Percentiles rank a stretch among this genome's conserved stretches.
Conservation (phyloP, 768 basidiomycete genomes). For the Lactifluus echinatus region DNA sequence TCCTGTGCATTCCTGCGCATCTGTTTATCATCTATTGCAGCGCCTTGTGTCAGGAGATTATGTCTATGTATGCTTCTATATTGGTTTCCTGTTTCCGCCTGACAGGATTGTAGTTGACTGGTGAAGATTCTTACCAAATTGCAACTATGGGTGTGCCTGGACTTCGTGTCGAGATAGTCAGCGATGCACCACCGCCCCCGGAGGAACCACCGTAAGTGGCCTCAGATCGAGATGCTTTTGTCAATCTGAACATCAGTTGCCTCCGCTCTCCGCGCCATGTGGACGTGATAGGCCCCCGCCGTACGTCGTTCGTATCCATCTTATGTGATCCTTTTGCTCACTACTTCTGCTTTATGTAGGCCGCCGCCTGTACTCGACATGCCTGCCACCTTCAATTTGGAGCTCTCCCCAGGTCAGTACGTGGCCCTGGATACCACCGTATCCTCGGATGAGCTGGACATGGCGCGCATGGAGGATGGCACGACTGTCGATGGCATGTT, state of each 20-base stretch:
- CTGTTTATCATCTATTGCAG: constrained; percentile 31
- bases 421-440: constrained; percentile 76
- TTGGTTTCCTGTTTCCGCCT: constrained; percentile 11
- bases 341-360: constrained; percentile 23
- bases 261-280: neutral
- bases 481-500: constrained; percentile 78
- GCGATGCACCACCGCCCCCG: constrained; percentile 77
- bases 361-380: constrained; percentile 75
- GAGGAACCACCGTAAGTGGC: constrained; percentile 70
- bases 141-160: constrained; percentile 78
- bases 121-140: constrained; percentile 84
- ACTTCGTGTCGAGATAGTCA: constrained; percentile 77
- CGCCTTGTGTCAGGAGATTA: constrained; percentile 74
- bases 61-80: constrained; percentile 54
- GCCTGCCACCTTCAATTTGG: constrained; percentile 78
- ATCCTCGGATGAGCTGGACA: constrained; percentile 72
- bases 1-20: neutral
- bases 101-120: constrained; percentile 46
- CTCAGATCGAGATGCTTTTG: neutral
- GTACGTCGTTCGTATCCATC: constrained; percentile 28
- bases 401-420: constrained; percentile 68
- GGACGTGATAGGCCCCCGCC: constrained; percentile 37
- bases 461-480: constrained; percentile 88
- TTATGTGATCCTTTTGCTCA: neutral
- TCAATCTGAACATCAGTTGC: neutral